Evolutionary conservation across 108 stramenopile species (phyloP).

Genomic region (Fistulifera pelliculosa): DNA sequence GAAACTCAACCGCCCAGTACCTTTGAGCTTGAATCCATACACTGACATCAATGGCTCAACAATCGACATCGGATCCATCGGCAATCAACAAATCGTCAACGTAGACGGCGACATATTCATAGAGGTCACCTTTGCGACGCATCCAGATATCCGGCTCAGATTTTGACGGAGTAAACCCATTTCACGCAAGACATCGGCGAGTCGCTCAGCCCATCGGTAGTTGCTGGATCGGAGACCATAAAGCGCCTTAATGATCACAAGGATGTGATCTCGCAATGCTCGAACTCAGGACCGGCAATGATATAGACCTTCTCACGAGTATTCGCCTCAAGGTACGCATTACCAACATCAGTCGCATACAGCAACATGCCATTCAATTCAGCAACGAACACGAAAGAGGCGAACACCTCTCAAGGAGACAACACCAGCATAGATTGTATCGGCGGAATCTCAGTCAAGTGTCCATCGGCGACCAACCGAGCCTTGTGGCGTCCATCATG

Average conservation of each 20-base stretch:
- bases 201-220: slow-evolving; percentile 8
- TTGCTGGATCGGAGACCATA: slow-evolving; percentile 25
- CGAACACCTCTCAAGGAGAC: slow-evolving; percentile 7
- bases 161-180: slow-evolving; percentile 20
- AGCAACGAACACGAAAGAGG: slow-evolving; percentile 4
- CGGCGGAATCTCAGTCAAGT: slow-evolving; percentile 18
- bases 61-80: slow-evolving; percentile 10
- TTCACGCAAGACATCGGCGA: slow-evolving; percentile 4
- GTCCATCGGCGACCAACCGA: slow-evolving; percentile 21
- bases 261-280: slow-evolving; percentile 10
- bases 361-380: slow-evolving; percentile 25
- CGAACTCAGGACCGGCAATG: slow-evolving; percentile 38
- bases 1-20: slow-evolving; percentile 3
- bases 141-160: slow-evolving; percentile 38
- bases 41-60: background rate
- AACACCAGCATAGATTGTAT: slow-evolving; percentile 9
- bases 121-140: slow-evolving; percentile 5
- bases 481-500: slow-evolving; percentile 23
- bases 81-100: slow-evolving; percentile 24
- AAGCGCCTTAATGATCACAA: slow-evolving; percentile 20
- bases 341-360: slow-evolving; percentile 19
- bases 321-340: slow-evolving; percentile 17
- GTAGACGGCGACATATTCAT: slow-evolving; percentile 24
- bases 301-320: slow-evolving; percentile 28
- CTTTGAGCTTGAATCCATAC: slow-evolving; percentile 25